These are phyloP conservation scores for Xylariales sp. DNA, from an alignment of 2,329 filamentous ascomycete species.

Conservation along the genomic window DNA sequence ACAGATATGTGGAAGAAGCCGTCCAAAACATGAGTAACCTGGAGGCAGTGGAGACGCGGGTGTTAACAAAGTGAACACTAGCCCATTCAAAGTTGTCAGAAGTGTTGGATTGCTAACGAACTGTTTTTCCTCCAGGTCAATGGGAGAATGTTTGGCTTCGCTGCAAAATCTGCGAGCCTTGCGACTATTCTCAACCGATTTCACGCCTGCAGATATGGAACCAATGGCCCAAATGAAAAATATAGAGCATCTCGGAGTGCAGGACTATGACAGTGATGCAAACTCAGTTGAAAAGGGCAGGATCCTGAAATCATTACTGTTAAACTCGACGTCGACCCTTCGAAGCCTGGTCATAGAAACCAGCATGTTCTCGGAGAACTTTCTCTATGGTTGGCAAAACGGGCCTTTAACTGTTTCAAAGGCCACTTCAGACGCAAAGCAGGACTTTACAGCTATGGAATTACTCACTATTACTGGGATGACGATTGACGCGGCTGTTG, in stretches of 20 bases:
- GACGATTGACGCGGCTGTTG: background rate
- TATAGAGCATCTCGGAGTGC: constrained; percentile 1
- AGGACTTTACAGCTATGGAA: background rate
- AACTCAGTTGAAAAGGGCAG: background rate
- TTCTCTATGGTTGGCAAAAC: background rate
- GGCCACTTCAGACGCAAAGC: too few species aligned
- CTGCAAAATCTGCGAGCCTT: constrained; percentile 6
- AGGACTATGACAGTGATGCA: too few species aligned
- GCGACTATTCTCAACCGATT: background rate
- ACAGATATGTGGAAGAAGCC: constrained; percentile 7
- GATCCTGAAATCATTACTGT: background rate
- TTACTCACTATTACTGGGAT: background rate
- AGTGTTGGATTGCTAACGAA: too few species aligned
- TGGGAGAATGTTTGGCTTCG: constrained; percentile 4
- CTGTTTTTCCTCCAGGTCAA: background rate
- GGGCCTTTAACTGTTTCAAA: background rate
- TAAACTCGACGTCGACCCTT: constrained; percentile 6
- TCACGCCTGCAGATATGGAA: background rate
- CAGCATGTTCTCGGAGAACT: background rate
- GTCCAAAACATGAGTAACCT: constrained; percentile 5
- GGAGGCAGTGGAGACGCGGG: constrained; percentile 1
- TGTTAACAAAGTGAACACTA: constrained; percentile 4
- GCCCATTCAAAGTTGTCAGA: too few species aligned
- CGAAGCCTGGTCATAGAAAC: background rate
- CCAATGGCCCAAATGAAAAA: constrained; percentile 4